phyloP scores from a whole-genome alignment of 176 grass and related monocot genomes.

The Oryza australiensis region DNA sequence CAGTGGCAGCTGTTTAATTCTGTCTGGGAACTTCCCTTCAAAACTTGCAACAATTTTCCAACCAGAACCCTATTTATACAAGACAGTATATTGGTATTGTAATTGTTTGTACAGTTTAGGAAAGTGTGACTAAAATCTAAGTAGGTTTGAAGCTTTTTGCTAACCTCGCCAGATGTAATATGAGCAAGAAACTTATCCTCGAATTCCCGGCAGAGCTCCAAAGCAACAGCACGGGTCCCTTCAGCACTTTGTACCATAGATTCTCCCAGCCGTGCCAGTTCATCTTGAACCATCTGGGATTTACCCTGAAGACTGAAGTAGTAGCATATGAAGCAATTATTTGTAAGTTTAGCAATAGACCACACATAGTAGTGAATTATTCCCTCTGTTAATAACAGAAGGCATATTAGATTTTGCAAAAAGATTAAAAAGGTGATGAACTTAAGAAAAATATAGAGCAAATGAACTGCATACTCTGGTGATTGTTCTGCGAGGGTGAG shows the following conservation, averaged over 20 bases:
- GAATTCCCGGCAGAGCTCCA: conserved; percentile 92
- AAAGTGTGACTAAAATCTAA: conserved; percentile 6
- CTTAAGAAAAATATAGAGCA: background rate
- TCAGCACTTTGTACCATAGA: conserved; percentile 85
- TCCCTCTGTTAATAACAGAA: background rate
- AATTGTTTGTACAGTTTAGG: conserved; percentile 1
- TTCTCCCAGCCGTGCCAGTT: conserved; percentile 83
- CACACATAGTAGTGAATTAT: conserved; percentile 8
- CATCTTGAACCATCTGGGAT: conserved; percentile 86
- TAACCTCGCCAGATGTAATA: conserved; percentile 87
- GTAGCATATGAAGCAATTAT: background rate
- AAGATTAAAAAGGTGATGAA: background rate
- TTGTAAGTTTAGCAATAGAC: conserved; percentile 8
- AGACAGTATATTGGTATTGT: conserved; percentile 3
- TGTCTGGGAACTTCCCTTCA: conserved; percentile 87
- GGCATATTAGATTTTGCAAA: background rate
- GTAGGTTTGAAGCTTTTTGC: conserved; percentile 32
- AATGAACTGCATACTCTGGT: background rate
- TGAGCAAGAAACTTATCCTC: conserved; percentile 91
- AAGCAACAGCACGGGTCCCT: conserved; percentile 83
- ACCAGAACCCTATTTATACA: conserved; percentile 69
- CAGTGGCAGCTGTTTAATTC: conserved; percentile 87
- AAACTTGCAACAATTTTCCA: conserved; percentile 98
- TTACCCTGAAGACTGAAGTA: conserved; percentile 81
- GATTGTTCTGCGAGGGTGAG: background rate